Evolutionary conservation across 2,329 filamentous ascomycete genomes (phyloP), one percentile per base, ranked within the genome.

Genomic region (Fusarium pilosicola): DNA sequence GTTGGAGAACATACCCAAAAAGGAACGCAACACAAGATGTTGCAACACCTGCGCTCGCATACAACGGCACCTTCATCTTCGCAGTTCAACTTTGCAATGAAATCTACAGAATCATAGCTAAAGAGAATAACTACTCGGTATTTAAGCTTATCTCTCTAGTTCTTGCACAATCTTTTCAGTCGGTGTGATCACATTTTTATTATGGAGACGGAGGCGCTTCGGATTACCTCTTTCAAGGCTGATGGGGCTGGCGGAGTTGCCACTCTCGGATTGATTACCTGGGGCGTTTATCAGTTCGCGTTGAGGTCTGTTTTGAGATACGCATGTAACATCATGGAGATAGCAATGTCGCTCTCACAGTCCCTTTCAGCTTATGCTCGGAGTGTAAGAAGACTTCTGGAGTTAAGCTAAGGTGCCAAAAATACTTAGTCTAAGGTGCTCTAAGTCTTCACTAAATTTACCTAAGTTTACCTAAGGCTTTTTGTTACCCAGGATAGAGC

Each of bases 11-110:
- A 46, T 62, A 81, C 80, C 79, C 80, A 52, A 81, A 81, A 18
- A 81, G 74, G 69, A 81, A 79, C 9, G 79, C 78, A 30, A 81
- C 77, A 45, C 77, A 79, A 44, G 79, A 81, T 39, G 79, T 76
- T 26, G 75, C 65, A 13, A 81, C 65, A 45, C 80, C 76, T 30
- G 79, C 79, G n/a, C 57, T 76, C 26, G 79, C 70, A 39, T 81
- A 81, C 44, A 79, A 71, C 7, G 79, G 80, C 8, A 75, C 39
- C n/a, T 70, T 70, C 67, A 68, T 61, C 3, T 5, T 58, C 22
- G 39, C 26, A 5, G 6, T 46, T 28, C 24, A 39, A 26, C 14
- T 22, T 57, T 38, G 14, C 34, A 48, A 32, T 34, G 5, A 18
- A 38, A 17, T 26, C 4, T 36, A 17, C 14, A 24, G 17, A 18